Evolutionary conservation across 371 early-diverging fungal species (phyloP).

Genomic region (Syncephalis fuscata): DNA sequence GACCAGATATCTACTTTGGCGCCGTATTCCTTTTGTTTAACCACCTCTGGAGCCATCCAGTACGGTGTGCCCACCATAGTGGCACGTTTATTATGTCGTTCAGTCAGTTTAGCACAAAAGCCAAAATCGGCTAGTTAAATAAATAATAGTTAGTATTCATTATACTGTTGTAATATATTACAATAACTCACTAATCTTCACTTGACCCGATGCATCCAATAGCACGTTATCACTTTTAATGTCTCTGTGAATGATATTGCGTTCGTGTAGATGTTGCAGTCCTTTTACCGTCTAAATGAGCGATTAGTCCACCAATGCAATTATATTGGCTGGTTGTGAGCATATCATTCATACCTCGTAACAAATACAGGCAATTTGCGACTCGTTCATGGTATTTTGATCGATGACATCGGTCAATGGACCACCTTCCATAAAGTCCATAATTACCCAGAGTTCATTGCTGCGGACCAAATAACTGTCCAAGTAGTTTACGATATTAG

Average conservation of each 20-base stretch:
- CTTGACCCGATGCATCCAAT: slow-evolving; percentile 67
- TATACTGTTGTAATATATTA: neutral
- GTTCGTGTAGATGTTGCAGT: slow-evolving; percentile 78
- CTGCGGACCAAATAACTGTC: slow-evolving; percentile 72
- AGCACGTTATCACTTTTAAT: slow-evolving; percentile 94
- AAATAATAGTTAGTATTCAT: neutral
- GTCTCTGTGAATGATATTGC: slow-evolving; percentile 92
- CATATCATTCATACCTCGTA: slow-evolving; percentile 37
- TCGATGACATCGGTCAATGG: slow-evolving; percentile 94
- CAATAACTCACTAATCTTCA: slow-evolving; percentile 65
- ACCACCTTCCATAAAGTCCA: slow-evolving; percentile 99
- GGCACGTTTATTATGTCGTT: slow-evolving; percentile 70
- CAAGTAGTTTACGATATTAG: slow-evolving; percentile 88
- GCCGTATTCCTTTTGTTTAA: slow-evolving; percentile 81
- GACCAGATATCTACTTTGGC: slow-evolving; percentile 90
- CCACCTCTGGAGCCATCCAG: slow-evolving; percentile 90
- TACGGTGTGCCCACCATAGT: slow-evolving; percentile 96
- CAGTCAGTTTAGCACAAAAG: slow-evolving; percentile 84
- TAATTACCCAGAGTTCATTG: slow-evolving; percentile 90
- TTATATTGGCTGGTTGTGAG: slow-evolving; percentile 8
- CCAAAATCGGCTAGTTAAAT: slow-evolving; percentile 61
- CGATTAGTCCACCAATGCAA: neutral
- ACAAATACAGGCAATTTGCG: slow-evolving; percentile 83
- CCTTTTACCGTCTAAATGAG: slow-evolving; percentile 57
- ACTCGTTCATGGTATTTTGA: slow-evolving; percentile 75